Conservation (phyloP, 148 eudicot genomes). For the Agrostemma githago region DNA sequence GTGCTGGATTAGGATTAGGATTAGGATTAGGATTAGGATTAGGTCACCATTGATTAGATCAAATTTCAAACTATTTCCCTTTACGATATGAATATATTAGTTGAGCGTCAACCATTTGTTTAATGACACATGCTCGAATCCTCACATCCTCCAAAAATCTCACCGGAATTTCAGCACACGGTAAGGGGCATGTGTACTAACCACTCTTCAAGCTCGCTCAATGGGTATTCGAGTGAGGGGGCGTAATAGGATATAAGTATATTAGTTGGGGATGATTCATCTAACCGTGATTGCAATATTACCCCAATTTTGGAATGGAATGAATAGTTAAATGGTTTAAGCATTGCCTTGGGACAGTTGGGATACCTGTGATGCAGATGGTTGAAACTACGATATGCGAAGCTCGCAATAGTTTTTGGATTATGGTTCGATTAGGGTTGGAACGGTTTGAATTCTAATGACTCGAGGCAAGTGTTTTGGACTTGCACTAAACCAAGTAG, state of each 20-base stretch:
- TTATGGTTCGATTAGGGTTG: neutral
- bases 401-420: neutral
- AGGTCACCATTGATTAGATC: neutral
- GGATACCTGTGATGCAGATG: neutral
- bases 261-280: too few relatives aligned
- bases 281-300: neutral
- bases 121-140: too few relatives aligned
- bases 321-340: neutral
- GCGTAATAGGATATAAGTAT: too few relatives aligned
- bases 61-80: too few relatives aligned
- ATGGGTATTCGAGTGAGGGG: too few relatives aligned
- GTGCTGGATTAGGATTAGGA: neutral
- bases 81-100: too few relatives aligned
- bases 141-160: too few relatives aligned
- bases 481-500: neutral
- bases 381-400: neutral
- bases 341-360: neutral
- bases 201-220: too few relatives aligned
- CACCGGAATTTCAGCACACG: too few relatives aligned
- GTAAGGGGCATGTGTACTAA: too few relatives aligned
- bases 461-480: neutral
- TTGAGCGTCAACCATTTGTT: too few relatives aligned
- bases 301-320: neutral
- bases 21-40: too few relatives aligned
- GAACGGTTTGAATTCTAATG: neutral